Evolutionary conservation across 306 rosid genomes (phyloP).

Genomic region (Luffa aegyptiaca): DNA sequence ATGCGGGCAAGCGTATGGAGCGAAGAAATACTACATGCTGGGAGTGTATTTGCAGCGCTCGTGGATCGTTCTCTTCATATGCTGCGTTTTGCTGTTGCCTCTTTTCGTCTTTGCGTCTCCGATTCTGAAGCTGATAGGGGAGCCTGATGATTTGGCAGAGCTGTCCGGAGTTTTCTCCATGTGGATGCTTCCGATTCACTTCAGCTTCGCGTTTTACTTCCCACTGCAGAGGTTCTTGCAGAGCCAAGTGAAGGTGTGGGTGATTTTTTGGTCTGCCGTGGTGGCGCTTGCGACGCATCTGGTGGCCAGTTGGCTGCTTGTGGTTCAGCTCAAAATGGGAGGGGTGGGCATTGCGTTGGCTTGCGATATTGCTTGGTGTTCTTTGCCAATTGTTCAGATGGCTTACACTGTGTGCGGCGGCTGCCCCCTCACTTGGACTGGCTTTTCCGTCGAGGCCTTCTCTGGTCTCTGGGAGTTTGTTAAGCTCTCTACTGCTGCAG

Average conservation of each 20-base stretch:
- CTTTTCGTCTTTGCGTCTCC: slow-evolving; percentile 10
- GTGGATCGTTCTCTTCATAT: background rate
- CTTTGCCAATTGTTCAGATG: background rate
- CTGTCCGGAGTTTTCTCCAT: background rate
- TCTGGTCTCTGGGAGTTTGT: background rate
- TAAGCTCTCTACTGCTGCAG: background rate
- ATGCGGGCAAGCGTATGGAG: slow-evolving; percentile 13
- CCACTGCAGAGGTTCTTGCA: background rate
- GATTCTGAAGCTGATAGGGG: background rate
- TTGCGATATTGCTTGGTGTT: background rate
- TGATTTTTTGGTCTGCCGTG: background rate
- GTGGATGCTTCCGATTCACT: background rate
- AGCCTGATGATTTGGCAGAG: slow-evolving; percentile 7
- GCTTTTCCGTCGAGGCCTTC: background rate
- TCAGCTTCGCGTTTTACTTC: background rate
- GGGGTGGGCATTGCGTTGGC: background rate
- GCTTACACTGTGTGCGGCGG: background rate
- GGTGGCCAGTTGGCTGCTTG: background rate
- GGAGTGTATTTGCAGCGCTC: slow-evolving; percentile 8
- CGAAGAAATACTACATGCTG: slow-evolving; percentile 2
- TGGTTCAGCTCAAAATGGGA: background rate
- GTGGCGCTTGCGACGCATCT: background rate
- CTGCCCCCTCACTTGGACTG: background rate
- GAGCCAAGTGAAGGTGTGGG: background rate
- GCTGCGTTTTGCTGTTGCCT: background rate